Evolutionary conservation across 345 rosid species (phyloP).

Genomic region (Pelargonium nanum): DNA sequence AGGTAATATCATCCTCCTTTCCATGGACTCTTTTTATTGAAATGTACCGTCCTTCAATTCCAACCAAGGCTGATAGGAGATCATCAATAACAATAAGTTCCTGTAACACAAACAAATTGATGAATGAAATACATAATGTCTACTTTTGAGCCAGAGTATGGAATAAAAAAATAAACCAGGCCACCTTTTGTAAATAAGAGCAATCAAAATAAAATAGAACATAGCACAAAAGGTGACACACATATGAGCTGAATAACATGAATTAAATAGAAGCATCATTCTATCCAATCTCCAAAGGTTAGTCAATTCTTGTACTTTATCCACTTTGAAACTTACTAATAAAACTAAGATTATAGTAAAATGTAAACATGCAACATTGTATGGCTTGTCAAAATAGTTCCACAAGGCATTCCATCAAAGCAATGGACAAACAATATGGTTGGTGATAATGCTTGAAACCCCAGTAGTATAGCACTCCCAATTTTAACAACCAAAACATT

Average conservation of each 20-base stretch:
- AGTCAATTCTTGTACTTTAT: neutral
- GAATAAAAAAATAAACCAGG: neutral
- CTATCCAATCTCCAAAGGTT: neutral
- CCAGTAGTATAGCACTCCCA: too few relatives aligned
- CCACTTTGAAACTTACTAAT: neutral
- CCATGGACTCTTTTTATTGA: constrained; percentile 56
- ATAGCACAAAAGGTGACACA: neutral
- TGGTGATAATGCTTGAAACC: too few relatives aligned
- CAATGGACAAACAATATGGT: too few relatives aligned
- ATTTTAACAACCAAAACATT: too few relatives aligned
- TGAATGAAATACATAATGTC: neutral
- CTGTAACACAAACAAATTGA: constrained; percentile 24
- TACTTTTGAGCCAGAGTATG: neutral
- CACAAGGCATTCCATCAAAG: too few relatives aligned
- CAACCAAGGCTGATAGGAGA: constrained; percentile 82
- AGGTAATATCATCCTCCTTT: constrained; percentile 49
- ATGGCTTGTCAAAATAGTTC: neutral
- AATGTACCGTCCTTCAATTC: constrained; percentile 84
- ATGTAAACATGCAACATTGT: too few relatives aligned
- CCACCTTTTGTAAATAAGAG: neutral
- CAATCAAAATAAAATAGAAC: neutral
- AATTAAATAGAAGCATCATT: neutral
- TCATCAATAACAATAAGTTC: constrained; percentile 90
- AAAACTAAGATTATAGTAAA: too few relatives aligned
- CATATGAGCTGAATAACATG: neutral